A percentile compares a stretch with the other conserved stretches of the same genome.
These are phyloP conservation scores for Pelargonium myrrhifolium DNA, from an alignment of 441 rosid genomes.

Conservation along the genomic window DNA sequence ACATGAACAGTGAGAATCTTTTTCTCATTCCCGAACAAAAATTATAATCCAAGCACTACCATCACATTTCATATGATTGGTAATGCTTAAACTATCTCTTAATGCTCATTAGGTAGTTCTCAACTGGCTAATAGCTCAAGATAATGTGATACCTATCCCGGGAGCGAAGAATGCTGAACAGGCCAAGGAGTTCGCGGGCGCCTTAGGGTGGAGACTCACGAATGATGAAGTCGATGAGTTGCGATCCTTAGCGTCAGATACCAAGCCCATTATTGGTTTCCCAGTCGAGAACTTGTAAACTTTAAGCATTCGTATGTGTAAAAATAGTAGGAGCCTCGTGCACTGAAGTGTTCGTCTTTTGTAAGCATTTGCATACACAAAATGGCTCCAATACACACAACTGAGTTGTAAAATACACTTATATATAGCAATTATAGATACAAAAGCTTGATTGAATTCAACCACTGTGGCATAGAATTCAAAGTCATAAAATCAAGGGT, in stretches of 20 bases:
- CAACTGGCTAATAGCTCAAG: constrained; percentile 92
- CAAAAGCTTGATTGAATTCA: no score
- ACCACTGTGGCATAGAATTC: no score
- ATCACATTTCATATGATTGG: no score
- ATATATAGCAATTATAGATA: no score
- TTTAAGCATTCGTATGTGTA: constrained; percentile 10
- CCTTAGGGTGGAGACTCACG: constrained; percentile 74
- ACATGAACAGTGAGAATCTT: no score
- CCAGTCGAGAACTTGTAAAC: constrained; percentile 68
- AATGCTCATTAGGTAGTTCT: constrained; percentile 54
- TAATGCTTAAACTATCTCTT: not conserved
- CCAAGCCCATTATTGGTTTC: constrained; percentile 54
- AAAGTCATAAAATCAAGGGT: no score
- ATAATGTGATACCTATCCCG: constrained; percentile 83
- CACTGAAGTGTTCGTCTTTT: not conserved
- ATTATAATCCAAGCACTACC: not conserved
- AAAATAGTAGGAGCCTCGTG: not conserved
- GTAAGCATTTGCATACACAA: not conserved
- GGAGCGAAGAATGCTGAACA: constrained; percentile 86
- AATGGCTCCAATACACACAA: not conserved
- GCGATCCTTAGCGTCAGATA: constrained; percentile 59
- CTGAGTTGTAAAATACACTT: not conserved
- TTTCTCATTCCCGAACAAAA: not conserved
- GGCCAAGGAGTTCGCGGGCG: constrained; percentile 73
- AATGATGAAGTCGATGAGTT: constrained; percentile 58